phyloP scores from a whole-genome alignment of 108 stramenopile genomes.

The Pseudonitzschia delicatissima region DNA sequence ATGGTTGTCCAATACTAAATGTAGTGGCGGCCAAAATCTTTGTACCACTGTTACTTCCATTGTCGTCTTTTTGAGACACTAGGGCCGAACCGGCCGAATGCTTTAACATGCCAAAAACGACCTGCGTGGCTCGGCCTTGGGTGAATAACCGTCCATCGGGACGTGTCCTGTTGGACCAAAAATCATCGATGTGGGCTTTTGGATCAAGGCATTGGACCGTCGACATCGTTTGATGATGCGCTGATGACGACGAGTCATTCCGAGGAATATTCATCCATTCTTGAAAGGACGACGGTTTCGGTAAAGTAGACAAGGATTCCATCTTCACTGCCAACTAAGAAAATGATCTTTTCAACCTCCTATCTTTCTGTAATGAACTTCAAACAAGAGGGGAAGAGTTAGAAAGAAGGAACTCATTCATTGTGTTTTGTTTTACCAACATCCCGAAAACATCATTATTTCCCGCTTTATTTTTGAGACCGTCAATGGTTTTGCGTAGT shows the following conservation, averaged over 20 bases:
- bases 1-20: conserved; percentile 65
- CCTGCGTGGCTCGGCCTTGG: conserved; percentile 48
- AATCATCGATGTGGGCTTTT: conserved; percentile 49
- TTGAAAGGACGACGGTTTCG: not conserved
- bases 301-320: not conserved
- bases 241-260: not conserved
- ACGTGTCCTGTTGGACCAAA: conserved; percentile 54
- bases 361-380: not conserved
- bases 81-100: conserved; percentile 67
- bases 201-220: conserved; percentile 25
- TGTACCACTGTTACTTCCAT: conserved; percentile 26
- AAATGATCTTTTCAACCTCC: not conserved
- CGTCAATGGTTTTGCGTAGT: no score
- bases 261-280: conserved; percentile 24
- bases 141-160: conserved; percentile 64
- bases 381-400: not conserved
- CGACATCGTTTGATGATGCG: not conserved
- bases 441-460: not conserved
- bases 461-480: not conserved
- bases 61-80: conserved; percentile 23
- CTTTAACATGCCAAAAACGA: conserved; percentile 43
- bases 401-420: not conserved
- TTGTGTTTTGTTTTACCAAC: not conserved
- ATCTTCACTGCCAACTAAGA: not conserved
- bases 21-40: conserved; percentile 64